A percentile compares a stretch with the other conserved stretches of the same genome.
These are phyloP conservation scores for Colletotrichum spaethianum DNA, from an alignment of 2,329 filamentous ascomycete species.

Conservation along the genomic window DNA sequence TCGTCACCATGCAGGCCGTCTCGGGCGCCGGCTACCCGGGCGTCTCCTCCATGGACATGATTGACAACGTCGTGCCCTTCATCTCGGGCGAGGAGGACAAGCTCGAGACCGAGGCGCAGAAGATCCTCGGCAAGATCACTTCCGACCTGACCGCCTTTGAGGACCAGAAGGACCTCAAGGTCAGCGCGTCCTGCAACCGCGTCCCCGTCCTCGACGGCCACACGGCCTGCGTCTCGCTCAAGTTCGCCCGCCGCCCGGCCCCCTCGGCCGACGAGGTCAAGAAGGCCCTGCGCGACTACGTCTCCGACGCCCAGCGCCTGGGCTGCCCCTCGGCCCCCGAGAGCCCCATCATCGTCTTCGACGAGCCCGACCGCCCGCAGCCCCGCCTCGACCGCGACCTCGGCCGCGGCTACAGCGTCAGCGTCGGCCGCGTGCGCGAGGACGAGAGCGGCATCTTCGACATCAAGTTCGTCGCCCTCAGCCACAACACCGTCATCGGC, in stretches of 20 bases:
- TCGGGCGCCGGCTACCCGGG: slow-evolving; percentile 93
- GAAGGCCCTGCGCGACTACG: slow-evolving; percentile 84
- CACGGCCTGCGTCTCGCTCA: slow-evolving; percentile 91
- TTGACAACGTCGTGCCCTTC: slow-evolving; percentile 96
- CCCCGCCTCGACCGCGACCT: slow-evolving; percentile 91
- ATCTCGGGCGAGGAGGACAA: slow-evolving; percentile 97
- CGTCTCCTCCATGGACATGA: slow-evolving; percentile 92
- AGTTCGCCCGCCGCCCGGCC: slow-evolving; percentile 81
- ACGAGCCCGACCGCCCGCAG: slow-evolving; percentile 91
- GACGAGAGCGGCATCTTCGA: slow-evolving; percentile 93
- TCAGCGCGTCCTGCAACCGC: slow-evolving; percentile 92
- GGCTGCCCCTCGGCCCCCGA: slow-evolving; percentile 90
- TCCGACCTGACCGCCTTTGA: slow-evolving; percentile 79
- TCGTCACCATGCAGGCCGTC: slow-evolving; percentile 96
- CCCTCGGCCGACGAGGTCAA: slow-evolving; percentile 84
- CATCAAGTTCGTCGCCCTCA: slow-evolving; percentile 93
- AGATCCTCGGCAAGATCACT: slow-evolving; percentile 88
- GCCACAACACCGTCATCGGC: slow-evolving; percentile 91
- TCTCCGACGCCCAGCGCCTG: slow-evolving; percentile 84
- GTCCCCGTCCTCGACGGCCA: slow-evolving; percentile 97
- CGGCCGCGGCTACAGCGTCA: slow-evolving; percentile 89
- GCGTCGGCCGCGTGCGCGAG: slow-evolving; percentile 87
- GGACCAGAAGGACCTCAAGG: slow-evolving; percentile 80
- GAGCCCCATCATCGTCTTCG: slow-evolving; percentile 88
- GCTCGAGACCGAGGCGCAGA: slow-evolving; percentile 92